Evolutionary conservation across 495 filamentous ascomycete genomes (phyloP).

Genomic region (Hypoxylon intermedium): DNA sequence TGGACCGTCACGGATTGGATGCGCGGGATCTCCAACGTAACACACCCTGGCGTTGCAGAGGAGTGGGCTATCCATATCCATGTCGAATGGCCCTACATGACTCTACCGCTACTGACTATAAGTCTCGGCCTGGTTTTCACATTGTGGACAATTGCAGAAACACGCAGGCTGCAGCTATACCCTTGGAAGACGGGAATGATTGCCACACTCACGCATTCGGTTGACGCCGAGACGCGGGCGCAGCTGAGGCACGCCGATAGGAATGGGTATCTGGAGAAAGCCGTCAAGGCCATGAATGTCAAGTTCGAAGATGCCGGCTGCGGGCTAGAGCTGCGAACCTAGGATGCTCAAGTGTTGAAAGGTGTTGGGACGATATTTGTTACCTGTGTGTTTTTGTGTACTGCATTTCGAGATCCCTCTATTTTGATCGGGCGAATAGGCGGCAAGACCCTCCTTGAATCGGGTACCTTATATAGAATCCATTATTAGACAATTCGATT

Average conservation of each 20-base stretch:
- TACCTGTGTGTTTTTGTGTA: neutral
- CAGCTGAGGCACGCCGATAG: slow-evolving; percentile 23
- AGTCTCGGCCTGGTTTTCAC: slow-evolving; percentile 10
- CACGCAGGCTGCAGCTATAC: slow-evolving; percentile 9
- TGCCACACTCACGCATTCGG: slow-evolving; percentile 25
- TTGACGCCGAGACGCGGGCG: slow-evolving; percentile 26
- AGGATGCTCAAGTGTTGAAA: slow-evolving; percentile 14
- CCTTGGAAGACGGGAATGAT: slow-evolving; percentile 33
- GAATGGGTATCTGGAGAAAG: slow-evolving; percentile 15
- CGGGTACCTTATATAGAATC: too few species aligned
- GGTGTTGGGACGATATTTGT: too few species aligned
- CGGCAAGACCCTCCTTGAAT: too few species aligned
- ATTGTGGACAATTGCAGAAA: slow-evolving; percentile 19
- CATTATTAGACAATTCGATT: too few species aligned
- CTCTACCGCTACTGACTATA: slow-evolving; percentile 14
- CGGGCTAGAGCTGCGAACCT: slow-evolving; percentile 22
- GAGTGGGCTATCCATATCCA: slow-evolving; percentile 29
- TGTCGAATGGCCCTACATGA: slow-evolving; percentile 31
- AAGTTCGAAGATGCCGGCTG: slow-evolving; percentile 25
- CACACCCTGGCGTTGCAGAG: neutral
- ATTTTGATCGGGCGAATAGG: neutral
- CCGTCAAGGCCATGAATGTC: slow-evolving; percentile 11
- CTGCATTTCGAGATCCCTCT: neutral
- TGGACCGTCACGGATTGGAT: slow-evolving; percentile 23
- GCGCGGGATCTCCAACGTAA: slow-evolving; percentile 15